Percentiles rank a stretch among this genome's conserved stretches.
Conservation (phyloP, 768 basidiomycete genomes). For the Boletellus ananiceps region DNA sequence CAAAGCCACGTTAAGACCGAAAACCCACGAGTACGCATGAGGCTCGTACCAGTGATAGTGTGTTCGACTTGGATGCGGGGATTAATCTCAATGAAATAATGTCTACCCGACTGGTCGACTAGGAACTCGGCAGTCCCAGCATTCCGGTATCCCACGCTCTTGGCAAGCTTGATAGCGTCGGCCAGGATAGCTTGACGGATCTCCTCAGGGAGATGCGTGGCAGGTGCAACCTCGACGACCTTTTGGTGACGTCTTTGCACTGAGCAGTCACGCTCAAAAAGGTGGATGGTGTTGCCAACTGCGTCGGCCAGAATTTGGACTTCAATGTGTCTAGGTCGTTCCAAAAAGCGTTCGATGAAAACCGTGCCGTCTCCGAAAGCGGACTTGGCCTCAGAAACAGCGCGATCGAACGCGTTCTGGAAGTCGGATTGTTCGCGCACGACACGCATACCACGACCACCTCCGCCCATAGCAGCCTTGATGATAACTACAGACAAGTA, state of each 20-base stretch:
- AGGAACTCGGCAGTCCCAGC: conserved; percentile 98
- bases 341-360: conserved; percentile 97
- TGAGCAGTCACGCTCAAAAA: conserved; percentile 99
- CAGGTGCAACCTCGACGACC: conserved; percentile 97
- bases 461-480: conserved; percentile 99
- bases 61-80: conserved; percentile 99
- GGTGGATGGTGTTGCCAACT: conserved; percentile 90
- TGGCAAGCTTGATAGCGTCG: conserved; percentile 93
- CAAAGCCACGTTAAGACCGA: neutral
- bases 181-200: conserved; percentile 80
- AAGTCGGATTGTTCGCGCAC: conserved; percentile 93
- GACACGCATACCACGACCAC: conserved; percentile 98
- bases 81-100: conserved; percentile 99
- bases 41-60: conserved; percentile 83
- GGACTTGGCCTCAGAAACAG: conserved; percentile 90
- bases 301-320: conserved; percentile 93
- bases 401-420: conserved; percentile 83
- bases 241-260: conserved; percentile 98
- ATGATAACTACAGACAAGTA: conserved; percentile 70
- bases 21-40: neutral
- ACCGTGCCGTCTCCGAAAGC: conserved; percentile 99
- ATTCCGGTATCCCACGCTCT: conserved; percentile 91
- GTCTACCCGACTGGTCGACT: conserved; percentile 92
- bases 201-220: conserved; percentile 89
- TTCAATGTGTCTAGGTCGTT: conserved; percentile 96